Conservation (phyloP, 208 protist species). For the Trypanosoma brucei region DNA sequence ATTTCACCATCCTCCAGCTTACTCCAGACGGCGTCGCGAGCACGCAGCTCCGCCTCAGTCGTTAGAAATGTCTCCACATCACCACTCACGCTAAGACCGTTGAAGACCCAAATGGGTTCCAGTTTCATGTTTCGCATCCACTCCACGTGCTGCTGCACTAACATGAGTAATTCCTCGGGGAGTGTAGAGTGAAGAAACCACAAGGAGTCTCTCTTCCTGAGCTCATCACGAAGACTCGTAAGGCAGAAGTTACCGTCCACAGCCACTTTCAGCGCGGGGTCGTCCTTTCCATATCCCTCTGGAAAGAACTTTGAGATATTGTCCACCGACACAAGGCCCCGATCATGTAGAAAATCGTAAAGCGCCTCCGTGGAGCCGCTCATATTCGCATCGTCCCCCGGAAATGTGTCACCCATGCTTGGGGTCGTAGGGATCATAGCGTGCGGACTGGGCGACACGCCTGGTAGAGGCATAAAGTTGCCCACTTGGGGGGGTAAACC, state of each 20-base stretch:
- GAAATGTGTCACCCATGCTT: conserved; percentile 4
- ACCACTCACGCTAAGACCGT: conserved; percentile 73
- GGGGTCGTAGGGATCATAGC: conserved; percentile 9
- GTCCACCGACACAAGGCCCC: conserved; percentile 42
- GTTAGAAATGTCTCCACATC: conserved; percentile 80
- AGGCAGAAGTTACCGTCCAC: conserved; percentile 82
- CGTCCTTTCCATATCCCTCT: conserved; percentile 31
- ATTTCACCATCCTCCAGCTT: conserved; percentile 51
- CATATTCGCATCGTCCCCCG: conserved; percentile 5
- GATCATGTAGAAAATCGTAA: conserved; percentile 60
- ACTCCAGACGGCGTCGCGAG: conserved; percentile 59
- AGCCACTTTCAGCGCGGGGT: conserved; percentile 50
- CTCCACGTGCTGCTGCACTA: conserved; percentile 65
- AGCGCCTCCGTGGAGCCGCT: conserved; percentile 14
- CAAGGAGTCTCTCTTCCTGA: conserved; percentile 58
- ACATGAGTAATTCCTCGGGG: conserved; percentile 54
- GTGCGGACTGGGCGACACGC: neutral
- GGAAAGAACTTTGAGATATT: conserved; percentile 45
- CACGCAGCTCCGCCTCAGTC: conserved; percentile 42
- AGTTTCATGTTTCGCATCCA: conserved; percentile 53
- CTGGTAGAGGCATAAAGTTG: conserved; percentile 3
- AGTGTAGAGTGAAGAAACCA: conserved; percentile 82
- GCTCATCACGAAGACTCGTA: conserved; percentile 46
- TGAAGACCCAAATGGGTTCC: conserved; percentile 82
- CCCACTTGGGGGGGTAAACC: too few relatives aligned